Evolutionary conservation across 2,329 filamentous ascomycete genomes (phyloP).

Genomic region (Xylariaceae sp.): DNA sequence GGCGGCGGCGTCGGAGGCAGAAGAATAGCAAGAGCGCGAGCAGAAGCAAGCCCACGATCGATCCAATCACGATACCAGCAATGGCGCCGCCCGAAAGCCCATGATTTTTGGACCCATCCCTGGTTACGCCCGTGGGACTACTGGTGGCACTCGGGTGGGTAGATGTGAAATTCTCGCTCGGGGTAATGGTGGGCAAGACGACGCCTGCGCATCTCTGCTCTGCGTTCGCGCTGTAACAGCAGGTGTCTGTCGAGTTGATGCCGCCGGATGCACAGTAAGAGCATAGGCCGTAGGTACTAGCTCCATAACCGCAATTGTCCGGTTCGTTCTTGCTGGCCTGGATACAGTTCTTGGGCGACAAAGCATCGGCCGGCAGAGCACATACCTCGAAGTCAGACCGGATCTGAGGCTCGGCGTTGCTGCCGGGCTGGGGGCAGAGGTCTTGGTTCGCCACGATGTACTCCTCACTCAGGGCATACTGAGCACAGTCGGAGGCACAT

Average conservation of each 20-base stretch:
- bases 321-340: conserved; percentile 73
- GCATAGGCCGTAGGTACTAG: conserved; percentile 71
- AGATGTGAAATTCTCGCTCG: conserved; percentile 59
- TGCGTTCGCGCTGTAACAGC: conserved; percentile 80
- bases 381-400: conserved; percentile 90
- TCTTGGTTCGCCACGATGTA: conserved; percentile 68
- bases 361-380: conserved; percentile 71
- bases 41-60: conserved; percentile 63
- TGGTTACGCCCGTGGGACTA: conserved; percentile 34
- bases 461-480: conserved; percentile 84
- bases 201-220: conserved; percentile 68
- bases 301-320: conserved; percentile 77
- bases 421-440: conserved; percentile 63
- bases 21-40: conserved; percentile 66
- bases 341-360: conserved; percentile 70
- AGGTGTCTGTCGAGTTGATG: conserved; percentile 89
- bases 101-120: conserved; percentile 25
- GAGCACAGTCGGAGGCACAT: conserved; percentile 83
- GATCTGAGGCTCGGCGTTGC: conserved; percentile 68
- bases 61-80: conserved; percentile 83
- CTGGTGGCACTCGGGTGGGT: conserved; percentile 40
- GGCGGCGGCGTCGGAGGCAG: conserved; percentile 53
- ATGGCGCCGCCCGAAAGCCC: conserved; percentile 77
- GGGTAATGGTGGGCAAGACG: conserved; percentile 68
- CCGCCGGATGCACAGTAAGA: conserved; percentile 79